Evolutionary conservation across 768 basidiomycete genomes (phyloP), one percentile per base, ranked within the genome.

Genomic region (Lactifluus volemus): DNA sequence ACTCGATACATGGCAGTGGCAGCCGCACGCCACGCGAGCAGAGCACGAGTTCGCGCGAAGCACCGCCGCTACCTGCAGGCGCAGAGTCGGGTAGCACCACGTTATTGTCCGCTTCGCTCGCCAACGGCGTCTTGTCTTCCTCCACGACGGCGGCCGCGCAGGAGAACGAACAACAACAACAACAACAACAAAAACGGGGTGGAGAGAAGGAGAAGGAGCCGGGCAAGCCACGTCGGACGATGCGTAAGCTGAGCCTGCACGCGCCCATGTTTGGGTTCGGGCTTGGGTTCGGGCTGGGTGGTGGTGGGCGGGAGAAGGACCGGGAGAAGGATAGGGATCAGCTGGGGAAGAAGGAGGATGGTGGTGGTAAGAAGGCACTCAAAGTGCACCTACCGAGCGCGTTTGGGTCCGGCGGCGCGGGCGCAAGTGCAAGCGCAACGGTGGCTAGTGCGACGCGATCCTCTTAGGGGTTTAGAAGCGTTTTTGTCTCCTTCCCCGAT

Each of bases 241-340:
- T 58, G 59, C 63, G 86, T 58, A 89, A 89, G 74, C 71, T 89
- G 72, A 90, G 88, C 70, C 70, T 89, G 59, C 79, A 79, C 25
- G 77, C 80, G 53, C 82, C 84, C 52, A 81, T 83, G 65, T 73
- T 81, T 2, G 75, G 74, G 52, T 80, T 88, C 63, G 68, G 80
- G 77, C 74, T 61, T 2, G 60, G 60, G 29, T 34, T 60, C 6
- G 54, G 47, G 4, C 9, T 45, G 2, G 50, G 58, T 2, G 53
- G 53, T 38, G 36, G 36, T 2, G 36, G 36, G 21, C n/a, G 59
- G 21, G 59, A 60, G 10, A 60, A n/a, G n/a, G n/a, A n/a, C n/a
- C n/a, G 53, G 5, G 59, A 60, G 14, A 53, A n/a, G 53, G 53
- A 54, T 9, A 54, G 41, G 12, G 29, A 39, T 29, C 44, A 38